Base-by-base conservation (phyloP, 129 eudicot genomes). In the Flaveria brownii region DNA sequence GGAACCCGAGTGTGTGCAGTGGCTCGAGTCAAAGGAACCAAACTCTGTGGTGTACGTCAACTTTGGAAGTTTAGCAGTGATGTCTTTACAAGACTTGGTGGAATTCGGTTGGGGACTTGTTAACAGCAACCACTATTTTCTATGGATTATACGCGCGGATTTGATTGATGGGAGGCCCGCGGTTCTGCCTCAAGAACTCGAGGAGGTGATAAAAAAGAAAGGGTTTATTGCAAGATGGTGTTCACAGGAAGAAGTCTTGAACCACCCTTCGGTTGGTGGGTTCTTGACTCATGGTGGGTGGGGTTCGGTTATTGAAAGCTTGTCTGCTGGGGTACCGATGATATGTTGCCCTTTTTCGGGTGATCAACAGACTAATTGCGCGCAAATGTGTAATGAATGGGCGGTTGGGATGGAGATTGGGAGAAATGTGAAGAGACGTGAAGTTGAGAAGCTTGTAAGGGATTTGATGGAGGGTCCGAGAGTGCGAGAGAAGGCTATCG, bases 281-380 rank as follows among this genome's bases (percentile, higher is more conserved):
- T 77, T 69, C 45, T 77, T 77, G 60, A 77, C 75, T 57, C 81
- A 77, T 30, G 68, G 75, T 15, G 81, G 81, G 13, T 77, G 81
- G 81, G 60, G 60, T 22, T 77, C 81, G 20, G 41, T 69, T 28
- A 68, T 77, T 22, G 81, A 80, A 80, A 68, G 84, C 80, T 54
- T 80, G 70, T 80, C 84, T 49, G 80, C 64, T 9, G 84, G 84
- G 28, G 71, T 80, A 16, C 80, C 84, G 6, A 73, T 80, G 84
- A 75, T 74, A 18, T 80, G 84, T 57, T 65, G 79, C 46, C 84
- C 84, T 1, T 68, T 66, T 74, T 17, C 59, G 0, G 80, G 52
- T 8, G 84, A 80, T 65, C 80, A 80, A 45, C 71, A n/a, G 50
- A 80, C 20, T 2, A 79, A 79, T 39, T 79, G 83, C 11, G 26